phyloP scores from a whole-genome alignment of 345 rosid species.

The Gossypium turneri region DNA sequence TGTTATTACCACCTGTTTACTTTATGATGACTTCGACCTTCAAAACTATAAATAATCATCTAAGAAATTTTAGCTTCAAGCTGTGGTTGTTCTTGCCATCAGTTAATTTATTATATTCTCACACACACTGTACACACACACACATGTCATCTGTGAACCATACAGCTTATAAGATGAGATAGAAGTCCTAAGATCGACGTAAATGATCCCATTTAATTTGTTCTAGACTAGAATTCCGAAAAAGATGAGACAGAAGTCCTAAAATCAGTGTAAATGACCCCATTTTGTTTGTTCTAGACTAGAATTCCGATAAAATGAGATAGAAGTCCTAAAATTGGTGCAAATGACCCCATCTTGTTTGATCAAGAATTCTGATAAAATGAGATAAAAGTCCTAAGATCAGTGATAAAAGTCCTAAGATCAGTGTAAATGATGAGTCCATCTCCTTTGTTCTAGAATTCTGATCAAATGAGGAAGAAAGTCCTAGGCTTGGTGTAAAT shows the following conservation, averaged over 20 bases:
- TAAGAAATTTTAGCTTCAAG: neutral
- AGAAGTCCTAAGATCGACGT: neutral
- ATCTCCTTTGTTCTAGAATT: neutral
- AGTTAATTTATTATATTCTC: neutral
- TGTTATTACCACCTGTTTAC: neutral
- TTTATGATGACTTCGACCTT: constrained; percentile 9
- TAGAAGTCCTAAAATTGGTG: neutral
- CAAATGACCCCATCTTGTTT: neutral
- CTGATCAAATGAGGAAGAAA: too few relatives aligned
- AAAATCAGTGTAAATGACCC: neutral
- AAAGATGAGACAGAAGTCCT: neutral
- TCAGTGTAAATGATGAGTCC: neutral
- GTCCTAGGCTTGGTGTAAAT: neutral
- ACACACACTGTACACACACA: too few relatives aligned
- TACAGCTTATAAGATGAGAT: neutral
- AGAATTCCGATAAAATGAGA: neutral
- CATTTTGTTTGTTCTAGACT: too few relatives aligned
- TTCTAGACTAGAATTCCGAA: neutral
- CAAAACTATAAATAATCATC: neutral
- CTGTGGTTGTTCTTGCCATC: neutral
- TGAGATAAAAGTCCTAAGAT: neutral
- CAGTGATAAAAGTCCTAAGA: neutral
- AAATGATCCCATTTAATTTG: neutral
- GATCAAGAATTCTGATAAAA: neutral
- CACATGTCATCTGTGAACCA: neutral